Base-by-base conservation (phyloP, 805 yeast species). In the Helenozyma baotianmanensis region DNA sequence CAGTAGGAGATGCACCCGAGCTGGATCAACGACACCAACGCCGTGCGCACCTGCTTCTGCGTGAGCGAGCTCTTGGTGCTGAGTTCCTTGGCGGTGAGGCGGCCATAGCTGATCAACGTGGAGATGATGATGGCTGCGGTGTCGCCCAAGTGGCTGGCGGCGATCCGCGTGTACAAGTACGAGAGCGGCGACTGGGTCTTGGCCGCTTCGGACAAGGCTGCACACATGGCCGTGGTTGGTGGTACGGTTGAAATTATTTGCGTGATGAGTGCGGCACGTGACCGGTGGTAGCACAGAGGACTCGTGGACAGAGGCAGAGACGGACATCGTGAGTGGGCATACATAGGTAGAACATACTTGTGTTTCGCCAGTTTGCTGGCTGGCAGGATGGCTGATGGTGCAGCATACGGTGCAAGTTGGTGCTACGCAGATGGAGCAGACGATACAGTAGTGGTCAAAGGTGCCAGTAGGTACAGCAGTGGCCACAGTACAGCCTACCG, bases 11-110 rank as follows among this genome's bases (percentile, higher is more conserved):
- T 78, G 55, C 95, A 82, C 38, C 83, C 76, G 41, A 86, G 64
- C 57, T 90, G 96, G 25, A 89, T 68, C 48, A 90, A 62, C 6
- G 89, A 74, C 4, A 85, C 94, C 26, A 90, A 63, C 0, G 83
- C 68, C 21, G 80, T 73, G 43, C 79, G 79, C 13, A 85, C 75
- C 10, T 71, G 58, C 10, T 72, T 54, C 0, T 63, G 33, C 1
- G 80, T 72, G 30, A 82, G 52, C 7, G 61, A 57, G 2, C 80
- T 63, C 32, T 60, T 58, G 17, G 58, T 53, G 26, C 70, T 54
- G 14, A 88, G 45, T 30, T 83, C 87, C 15, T 54, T 56, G 2
- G 80, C 66, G 0, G 76, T 70, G 22, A 80, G 60, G 39, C 92
- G 68, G 10, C 95, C 94, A 43, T 80, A 70, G 34, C 81, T 71